A percentile compares a stretch with the other conserved stretches of the same genome.
Evolutionary conservation across 1,139 yeast species (phyloP).

Genomic region (Komagataea norvegica): DNA sequence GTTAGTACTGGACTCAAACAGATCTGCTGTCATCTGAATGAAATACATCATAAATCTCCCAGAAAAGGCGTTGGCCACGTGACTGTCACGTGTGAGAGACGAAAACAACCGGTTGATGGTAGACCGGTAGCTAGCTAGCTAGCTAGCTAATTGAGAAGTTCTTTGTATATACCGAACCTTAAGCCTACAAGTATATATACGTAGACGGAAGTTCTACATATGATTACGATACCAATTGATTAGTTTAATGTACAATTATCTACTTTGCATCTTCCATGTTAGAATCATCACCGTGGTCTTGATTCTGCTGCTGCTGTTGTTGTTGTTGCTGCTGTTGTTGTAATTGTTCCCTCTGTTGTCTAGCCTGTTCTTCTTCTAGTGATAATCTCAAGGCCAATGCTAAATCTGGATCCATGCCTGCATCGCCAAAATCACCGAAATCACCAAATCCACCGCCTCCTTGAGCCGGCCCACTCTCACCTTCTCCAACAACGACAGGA

Average conservation of each 20-base stretch:
- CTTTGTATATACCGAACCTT: too few species aligned
- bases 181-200: too few species aligned
- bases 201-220: too few species aligned
- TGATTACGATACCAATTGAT: background rate
- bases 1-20: too few species aligned
- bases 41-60: too few species aligned
- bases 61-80: too few species aligned
- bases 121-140: too few species aligned
- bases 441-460: slow-evolving; percentile 38
- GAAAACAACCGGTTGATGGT: too few species aligned
- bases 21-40: too few species aligned
- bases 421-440: slow-evolving; percentile 65
- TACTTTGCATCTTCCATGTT: slow-evolving; percentile 19
- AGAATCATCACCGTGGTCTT: slow-evolving; percentile 10
- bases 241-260: background rate
- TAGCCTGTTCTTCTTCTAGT: slow-evolving; percentile 39
- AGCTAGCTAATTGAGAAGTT: too few species aligned
- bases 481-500: slow-evolving; percentile 58
- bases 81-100: too few species aligned
- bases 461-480: slow-evolving; percentile 26
- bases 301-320: slow-evolving; percentile 8
- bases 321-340: slow-evolving; percentile 10
- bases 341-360: slow-evolving; percentile 30
- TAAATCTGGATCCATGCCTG: slow-evolving; percentile 93
- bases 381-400: slow-evolving; percentile 74